These are phyloP conservation scores for Meyerozyma carpophila DNA, from an alignment of 1,139 yeast species.

Conservation along the genomic window DNA sequence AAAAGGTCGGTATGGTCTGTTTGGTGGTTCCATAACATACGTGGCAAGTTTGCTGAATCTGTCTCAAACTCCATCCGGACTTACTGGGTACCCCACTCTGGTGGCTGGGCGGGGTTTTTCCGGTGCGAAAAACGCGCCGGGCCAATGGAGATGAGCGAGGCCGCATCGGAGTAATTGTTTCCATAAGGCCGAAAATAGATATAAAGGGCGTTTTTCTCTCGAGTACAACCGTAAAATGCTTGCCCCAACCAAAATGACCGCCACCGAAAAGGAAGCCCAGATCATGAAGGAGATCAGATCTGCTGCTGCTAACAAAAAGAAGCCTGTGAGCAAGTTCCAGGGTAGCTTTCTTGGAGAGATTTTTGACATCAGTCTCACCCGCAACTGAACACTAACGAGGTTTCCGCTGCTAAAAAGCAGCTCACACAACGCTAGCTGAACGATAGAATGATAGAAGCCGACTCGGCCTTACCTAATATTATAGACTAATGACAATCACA, in stretches of 20 bases:
- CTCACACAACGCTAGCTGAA: not conserved
- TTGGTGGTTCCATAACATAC: not conserved
- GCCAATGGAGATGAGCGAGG: not conserved
- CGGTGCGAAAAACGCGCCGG: conserved; percentile 1
- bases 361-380: conserved; percentile 16
- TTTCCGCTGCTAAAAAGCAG: too few relatives aligned
- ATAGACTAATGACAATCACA: too few relatives aligned
- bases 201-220: not conserved
- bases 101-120: not conserved
- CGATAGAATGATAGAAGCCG: not conserved
- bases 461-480: too few relatives aligned
- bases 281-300: conserved; percentile 43
- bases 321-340: conserved; percentile 39
- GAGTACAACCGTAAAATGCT: not conserved
- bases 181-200: not conserved
- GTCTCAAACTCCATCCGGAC: not conserved
- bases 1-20: not conserved
- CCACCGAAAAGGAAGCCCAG: conserved; percentile 44
- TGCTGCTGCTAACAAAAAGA: conserved; percentile 17
- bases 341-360: conserved; percentile 41
- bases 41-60: not conserved
- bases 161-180: not conserved
- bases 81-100: not conserved
- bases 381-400: too few relatives aligned
- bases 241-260: conserved; percentile 11